These are phyloP conservation scores for Aureobasidium sp. DNA, from an alignment of 2,329 filamentous ascomycete genomes.

Conservation along the genomic window DNA sequence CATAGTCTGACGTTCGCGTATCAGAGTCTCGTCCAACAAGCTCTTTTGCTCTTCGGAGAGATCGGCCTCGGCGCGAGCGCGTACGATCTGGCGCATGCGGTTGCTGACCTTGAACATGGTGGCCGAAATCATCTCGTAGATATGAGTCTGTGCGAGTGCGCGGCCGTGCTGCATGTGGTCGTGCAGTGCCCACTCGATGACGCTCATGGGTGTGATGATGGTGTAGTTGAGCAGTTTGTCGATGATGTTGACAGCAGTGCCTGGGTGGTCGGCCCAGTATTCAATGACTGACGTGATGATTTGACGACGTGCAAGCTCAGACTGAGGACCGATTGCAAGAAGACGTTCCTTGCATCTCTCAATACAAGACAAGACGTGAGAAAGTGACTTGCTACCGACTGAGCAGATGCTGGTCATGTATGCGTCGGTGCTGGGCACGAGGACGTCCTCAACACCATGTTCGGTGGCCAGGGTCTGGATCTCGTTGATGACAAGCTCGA, in stretches of 20 bases:
- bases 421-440: slow-evolving; percentile 83
- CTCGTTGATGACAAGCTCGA: slow-evolving; percentile 70
- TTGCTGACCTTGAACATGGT: slow-evolving; percentile 87
- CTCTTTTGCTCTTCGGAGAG: slow-evolving; percentile 52
- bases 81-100: slow-evolving; percentile 73
- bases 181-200: slow-evolving; percentile 83
- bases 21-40: slow-evolving; percentile 59
- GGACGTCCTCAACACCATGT: slow-evolving; percentile 61
- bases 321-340: slow-evolving; percentile 67
- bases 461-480: slow-evolving; percentile 75
- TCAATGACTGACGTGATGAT: slow-evolving; percentile 85
- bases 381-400: slow-evolving; percentile 90
- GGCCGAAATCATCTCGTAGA: slow-evolving; percentile 84
- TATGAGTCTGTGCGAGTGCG: slow-evolving; percentile 64
- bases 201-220: slow-evolving; percentile 76
- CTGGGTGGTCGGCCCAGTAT: slow-evolving; percentile 91
- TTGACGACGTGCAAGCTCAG: slow-evolving; percentile 70
- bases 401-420: slow-evolving; percentile 91
- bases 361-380: slow-evolving; percentile 90
- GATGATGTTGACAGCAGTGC: slow-evolving; percentile 83
- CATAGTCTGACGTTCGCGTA: slow-evolving; percentile 66
- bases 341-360: slow-evolving; percentile 90
- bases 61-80: slow-evolving; percentile 39
- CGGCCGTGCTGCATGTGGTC: slow-evolving; percentile 48
- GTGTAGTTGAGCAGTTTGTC: slow-evolving; percentile 98